Conservation (phyloP, 768 basidiomycete genomes). For the Hericium erinaceus region DNA sequence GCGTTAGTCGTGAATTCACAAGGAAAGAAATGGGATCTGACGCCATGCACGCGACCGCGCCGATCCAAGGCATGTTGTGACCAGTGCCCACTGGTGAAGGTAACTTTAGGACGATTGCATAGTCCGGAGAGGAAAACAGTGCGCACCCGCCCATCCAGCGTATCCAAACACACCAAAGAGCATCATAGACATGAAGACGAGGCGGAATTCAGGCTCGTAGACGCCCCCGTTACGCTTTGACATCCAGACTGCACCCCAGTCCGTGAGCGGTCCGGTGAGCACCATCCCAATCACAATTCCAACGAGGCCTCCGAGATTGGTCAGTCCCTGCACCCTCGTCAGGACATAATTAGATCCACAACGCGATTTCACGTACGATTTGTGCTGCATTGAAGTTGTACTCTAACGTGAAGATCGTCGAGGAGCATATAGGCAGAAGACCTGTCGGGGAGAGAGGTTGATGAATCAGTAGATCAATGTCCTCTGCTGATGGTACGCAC, state of each 20-base stretch:
- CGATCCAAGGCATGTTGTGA: conserved; percentile 36
- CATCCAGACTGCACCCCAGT: conserved; percentile 34
- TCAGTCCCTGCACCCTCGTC: conserved; percentile 21
- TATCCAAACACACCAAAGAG: conserved; percentile 37
- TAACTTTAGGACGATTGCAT: not conserved
- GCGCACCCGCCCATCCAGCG: conserved; percentile 32
- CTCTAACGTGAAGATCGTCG: conserved; percentile 35
- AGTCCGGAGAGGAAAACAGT: not conserved
- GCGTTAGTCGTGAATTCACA: not conserved
- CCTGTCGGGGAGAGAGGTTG: conserved; percentile 16
- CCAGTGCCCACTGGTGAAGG: conserved; percentile 24
- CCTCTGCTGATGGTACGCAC: conserved; percentile 15
- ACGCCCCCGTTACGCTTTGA: conserved; percentile 34
- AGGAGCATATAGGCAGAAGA: conserved; percentile 33
- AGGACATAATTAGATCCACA: not conserved
- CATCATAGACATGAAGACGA: conserved; percentile 33
- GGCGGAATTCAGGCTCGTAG: conserved; percentile 39
- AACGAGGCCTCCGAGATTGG: conserved; percentile 34
- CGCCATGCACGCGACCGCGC: conserved; percentile 29
- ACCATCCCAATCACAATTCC: conserved; percentile 31
- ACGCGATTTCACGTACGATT: conserved; percentile 15
- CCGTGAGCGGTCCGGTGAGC: conserved; percentile 31
- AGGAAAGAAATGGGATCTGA: not conserved
- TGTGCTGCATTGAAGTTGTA: conserved; percentile 33
- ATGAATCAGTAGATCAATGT: not conserved